Evolutionary conservation across 257 asterid species (phyloP).

Genomic region (Cynanchum wilfordii): DNA sequence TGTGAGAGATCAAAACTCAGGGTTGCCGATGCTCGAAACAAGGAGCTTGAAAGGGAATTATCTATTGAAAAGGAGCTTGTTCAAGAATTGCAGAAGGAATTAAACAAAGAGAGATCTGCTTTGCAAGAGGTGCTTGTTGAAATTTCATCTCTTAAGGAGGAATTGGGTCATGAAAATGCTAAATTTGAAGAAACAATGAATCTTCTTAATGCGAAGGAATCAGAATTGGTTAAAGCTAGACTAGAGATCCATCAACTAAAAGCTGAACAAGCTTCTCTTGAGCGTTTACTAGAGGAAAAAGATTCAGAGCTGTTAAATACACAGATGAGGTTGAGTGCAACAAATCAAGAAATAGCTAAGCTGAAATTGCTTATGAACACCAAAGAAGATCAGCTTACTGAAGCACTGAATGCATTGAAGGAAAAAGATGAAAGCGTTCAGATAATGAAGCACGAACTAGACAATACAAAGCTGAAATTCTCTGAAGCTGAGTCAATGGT

Average conservation of each 20-base stretch:
- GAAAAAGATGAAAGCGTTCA: slow-evolving; percentile 54
- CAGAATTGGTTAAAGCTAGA: slow-evolving; percentile 74
- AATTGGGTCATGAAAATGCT: slow-evolving; percentile 39
- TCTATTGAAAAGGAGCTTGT: slow-evolving; percentile 58
- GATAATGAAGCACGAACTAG: slow-evolving; percentile 49
- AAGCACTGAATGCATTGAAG: slow-evolving; percentile 46
- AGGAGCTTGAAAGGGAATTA: slow-evolving; percentile 58
- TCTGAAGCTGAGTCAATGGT: slow-evolving; percentile 70
- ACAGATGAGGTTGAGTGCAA: slow-evolving; percentile 41
- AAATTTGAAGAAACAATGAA: slow-evolving; percentile 49
- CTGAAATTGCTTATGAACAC: slow-evolving; percentile 39
- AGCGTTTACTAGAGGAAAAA: slow-evolving; percentile 49
- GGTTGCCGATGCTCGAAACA: slow-evolving; percentile 59
- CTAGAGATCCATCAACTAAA: slow-evolving; percentile 56
- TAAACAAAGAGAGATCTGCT: slow-evolving; percentile 45
- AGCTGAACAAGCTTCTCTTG: slow-evolving; percentile 58
- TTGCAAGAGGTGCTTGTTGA: slow-evolving; percentile 46
- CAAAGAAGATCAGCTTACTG: slow-evolving; percentile 52
- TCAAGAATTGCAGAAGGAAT: slow-evolving; percentile 42
- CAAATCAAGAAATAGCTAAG: slow-evolving; percentile 48
- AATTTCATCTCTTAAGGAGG: slow-evolving; percentile 42
- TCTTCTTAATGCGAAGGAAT: slow-evolving; percentile 57
- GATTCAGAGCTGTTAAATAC: slow-evolving; percentile 50
- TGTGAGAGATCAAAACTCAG: slow-evolving; percentile 55
- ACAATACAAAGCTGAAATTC: slow-evolving; percentile 34